phyloP scores from a whole-genome alignment of 2,329 filamentous ascomycete species.

The Aureobasidium subglaciale region DNA sequence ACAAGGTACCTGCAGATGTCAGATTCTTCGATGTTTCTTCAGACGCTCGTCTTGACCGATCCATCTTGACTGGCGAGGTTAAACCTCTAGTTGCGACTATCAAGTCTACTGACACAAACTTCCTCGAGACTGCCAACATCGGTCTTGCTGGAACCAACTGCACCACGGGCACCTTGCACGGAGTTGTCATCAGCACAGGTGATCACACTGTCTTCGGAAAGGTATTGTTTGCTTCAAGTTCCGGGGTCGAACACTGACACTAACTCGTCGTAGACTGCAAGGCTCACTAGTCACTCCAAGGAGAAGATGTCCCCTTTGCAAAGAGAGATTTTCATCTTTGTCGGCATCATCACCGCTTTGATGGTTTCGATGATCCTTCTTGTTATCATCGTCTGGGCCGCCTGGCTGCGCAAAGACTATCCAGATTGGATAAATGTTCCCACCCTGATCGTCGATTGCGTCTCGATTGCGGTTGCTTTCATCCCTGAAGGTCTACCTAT shows the following conservation, averaged over 20 bases:
- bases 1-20: constrained; percentile 67
- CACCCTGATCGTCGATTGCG: constrained; percentile 64
- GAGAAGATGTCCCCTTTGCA: constrained; percentile 62
- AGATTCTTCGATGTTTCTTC: constrained; percentile 61
- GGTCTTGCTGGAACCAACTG: constrained; percentile 76
- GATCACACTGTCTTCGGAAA: constrained; percentile 69
- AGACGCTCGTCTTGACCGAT: constrained; percentile 65
- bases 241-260: not conserved
- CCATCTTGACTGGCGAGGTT: constrained; percentile 58
- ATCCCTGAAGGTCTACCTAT: constrained; percentile 70
- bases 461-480: constrained; percentile 60
- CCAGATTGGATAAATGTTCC: constrained; percentile 67
- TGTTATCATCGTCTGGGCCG: constrained; percentile 60
- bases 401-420: constrained; percentile 60
- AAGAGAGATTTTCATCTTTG: constrained; percentile 66
- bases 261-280: constrained; percentile 44
- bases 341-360: constrained; percentile 60
- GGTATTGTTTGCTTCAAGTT: constrained; percentile 26
- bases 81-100: constrained; percentile 50
- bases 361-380: constrained; percentile 60
- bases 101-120: constrained; percentile 63
- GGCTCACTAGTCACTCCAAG: constrained; percentile 63
- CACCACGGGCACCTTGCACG: constrained; percentile 58
- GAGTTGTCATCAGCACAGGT: constrained; percentile 64
- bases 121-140: constrained; percentile 69